Evolutionary conservation across 371 early-diverging fungal species (phyloP).

Genomic region (Rhizopus delemar): DNA sequence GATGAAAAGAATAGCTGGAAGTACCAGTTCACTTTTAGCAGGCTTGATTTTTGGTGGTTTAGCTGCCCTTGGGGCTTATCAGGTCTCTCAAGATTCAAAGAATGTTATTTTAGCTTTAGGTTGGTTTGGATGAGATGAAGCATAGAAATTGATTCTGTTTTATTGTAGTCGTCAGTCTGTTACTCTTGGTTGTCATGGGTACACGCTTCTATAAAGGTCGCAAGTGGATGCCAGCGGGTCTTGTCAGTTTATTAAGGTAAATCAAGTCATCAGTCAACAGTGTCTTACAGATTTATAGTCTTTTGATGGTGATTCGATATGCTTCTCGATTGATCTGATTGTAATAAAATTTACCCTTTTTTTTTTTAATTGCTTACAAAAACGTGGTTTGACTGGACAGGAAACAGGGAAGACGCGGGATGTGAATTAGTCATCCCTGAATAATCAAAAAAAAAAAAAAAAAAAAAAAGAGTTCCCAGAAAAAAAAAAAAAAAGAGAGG

Average conservation of each 20-base stretch:
- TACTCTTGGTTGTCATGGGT: conserved; percentile 60
- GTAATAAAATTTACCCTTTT: conserved; percentile 5
- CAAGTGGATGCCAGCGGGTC: conserved; percentile 68
- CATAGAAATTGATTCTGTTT: not conserved
- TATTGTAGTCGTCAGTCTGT: conserved; percentile 38
- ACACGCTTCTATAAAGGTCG: conserved; percentile 52
- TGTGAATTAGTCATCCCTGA: too few relatives aligned
- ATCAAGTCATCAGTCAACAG: not conserved
- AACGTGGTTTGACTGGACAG: too few relatives aligned
- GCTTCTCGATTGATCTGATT: conserved; percentile 20
- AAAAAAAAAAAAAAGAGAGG: too few relatives aligned
- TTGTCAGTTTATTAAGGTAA: conserved; percentile 56
- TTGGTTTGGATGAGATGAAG: conserved; percentile 19
- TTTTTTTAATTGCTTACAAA: not conserved
- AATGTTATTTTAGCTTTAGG: conserved; percentile 48
- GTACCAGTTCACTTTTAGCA: conserved; percentile 44
- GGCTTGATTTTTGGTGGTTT: conserved; percentile 45
- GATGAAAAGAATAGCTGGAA: conserved; percentile 38
- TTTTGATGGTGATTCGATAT: conserved; percentile 36
- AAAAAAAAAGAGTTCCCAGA: too few relatives aligned
- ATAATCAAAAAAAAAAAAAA: too few relatives aligned
- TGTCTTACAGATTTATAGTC: conserved; percentile 9
- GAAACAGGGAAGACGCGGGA: too few relatives aligned
- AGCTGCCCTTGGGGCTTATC: conserved; percentile 45
- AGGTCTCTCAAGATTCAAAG: conserved; percentile 45